phyloP scores from a whole-genome alignment of 768 basidiomycete species.

The Lactarius psammicola region DNA sequence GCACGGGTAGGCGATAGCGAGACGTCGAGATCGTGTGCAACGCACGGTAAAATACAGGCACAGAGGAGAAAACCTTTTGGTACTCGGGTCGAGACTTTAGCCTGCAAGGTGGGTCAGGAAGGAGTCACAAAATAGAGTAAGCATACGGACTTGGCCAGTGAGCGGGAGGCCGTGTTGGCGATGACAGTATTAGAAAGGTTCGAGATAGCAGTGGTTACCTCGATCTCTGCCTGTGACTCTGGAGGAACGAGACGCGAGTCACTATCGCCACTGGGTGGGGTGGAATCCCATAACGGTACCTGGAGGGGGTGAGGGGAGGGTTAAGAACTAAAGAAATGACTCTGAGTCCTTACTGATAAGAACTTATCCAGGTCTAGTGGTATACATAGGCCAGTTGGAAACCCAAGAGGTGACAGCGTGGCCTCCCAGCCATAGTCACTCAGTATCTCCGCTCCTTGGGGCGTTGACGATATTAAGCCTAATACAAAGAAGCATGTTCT shows the following conservation, averaged over 20 bases:
- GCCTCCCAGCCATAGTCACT: conserved; percentile 94
- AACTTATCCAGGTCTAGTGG: conserved; percentile 83
- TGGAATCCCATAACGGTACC: conserved; percentile 68
- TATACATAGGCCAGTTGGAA: conserved; percentile 88
- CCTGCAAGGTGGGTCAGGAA: conserved; percentile 39
- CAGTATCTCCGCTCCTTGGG: conserved; percentile 88
- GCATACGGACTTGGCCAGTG: conserved; percentile 68
- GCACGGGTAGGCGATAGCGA: conserved; percentile 87
- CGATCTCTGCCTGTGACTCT: conserved; percentile 66
- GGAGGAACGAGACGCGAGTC: conserved; percentile 60
- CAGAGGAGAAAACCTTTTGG: conserved; percentile 71
- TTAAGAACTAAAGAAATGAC: neutral
- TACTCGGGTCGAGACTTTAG: conserved; percentile 79
- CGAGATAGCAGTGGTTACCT: conserved; percentile 85
- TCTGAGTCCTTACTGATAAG: conserved; percentile 55
- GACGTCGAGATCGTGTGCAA: conserved; percentile 86
- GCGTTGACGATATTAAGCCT: conserved; percentile 87
- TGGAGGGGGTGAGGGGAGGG: conserved; percentile 34
- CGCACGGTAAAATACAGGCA: conserved; percentile 78
- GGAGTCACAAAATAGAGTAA: conserved; percentile 7
- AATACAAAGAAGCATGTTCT: conserved; percentile 97
- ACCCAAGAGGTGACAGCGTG: conserved; percentile 78
- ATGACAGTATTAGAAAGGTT: conserved; percentile 96
- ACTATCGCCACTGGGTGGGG: conserved; percentile 34
- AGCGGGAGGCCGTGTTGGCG: conserved; percentile 89